Evolutionary conservation across 176 grass and related monocot species (phyloP).

Genomic region (Bromus sterilis): DNA sequence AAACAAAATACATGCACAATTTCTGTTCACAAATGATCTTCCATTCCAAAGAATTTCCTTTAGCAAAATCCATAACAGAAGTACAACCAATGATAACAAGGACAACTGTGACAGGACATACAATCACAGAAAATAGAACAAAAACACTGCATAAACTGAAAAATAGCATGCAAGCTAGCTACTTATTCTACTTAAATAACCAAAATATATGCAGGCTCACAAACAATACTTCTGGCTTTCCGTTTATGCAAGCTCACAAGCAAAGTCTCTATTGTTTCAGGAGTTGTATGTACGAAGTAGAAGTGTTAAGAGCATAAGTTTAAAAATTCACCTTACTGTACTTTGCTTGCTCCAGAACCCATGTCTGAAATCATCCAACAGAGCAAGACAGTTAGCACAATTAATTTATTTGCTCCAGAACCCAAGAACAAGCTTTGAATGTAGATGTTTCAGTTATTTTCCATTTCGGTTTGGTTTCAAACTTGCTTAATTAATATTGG

Average conservation of each 20-base stretch:
- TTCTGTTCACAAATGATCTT: background rate
- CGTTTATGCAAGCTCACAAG: background rate
- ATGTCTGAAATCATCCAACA: slow-evolving; percentile 55
- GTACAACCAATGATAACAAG: background rate
- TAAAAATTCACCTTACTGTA: slow-evolving; percentile 69
- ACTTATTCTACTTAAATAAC: background rate
- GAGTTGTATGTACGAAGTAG: background rate
- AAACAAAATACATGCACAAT: background rate
- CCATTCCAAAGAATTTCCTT: background rate
- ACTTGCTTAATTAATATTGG: background rate
- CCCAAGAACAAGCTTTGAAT: background rate
- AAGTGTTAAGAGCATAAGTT: background rate
- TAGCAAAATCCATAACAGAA: background rate
- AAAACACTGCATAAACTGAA: slow-evolving; percentile 2
- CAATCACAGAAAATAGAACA: background rate
- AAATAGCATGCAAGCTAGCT: background rate
- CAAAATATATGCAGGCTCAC: background rate
- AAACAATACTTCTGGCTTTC: background rate
- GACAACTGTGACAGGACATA: background rate
- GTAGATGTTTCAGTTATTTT: background rate
- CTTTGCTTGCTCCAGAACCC: slow-evolving; percentile 80
- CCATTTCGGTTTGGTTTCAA: background rate
- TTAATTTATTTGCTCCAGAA: background rate
- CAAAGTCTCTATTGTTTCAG: background rate
- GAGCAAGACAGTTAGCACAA: slow-evolving; percentile 14